Evolutionary conservation across 2,329 filamentous ascomycete species (phyloP), one percentile per base, ranked within the genome.

Genomic region (Ophiostoma perfectum): DNA sequence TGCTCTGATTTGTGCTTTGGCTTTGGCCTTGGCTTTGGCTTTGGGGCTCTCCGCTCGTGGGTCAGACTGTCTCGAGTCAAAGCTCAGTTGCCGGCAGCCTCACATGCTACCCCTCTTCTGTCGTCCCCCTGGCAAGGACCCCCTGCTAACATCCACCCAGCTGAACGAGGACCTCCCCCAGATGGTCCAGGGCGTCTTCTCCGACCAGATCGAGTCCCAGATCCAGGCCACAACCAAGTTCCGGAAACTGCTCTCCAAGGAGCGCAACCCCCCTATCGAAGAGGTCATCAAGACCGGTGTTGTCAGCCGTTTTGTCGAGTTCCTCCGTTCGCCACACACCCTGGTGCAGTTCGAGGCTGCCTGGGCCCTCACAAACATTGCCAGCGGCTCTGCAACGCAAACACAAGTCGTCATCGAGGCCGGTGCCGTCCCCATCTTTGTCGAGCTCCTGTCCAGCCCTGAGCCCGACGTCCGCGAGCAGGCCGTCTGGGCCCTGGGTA

Each of bases 251-350:
- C 84, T 99, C 41, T 97, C 93, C 73, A 99, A 99, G 83, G 95
- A 99, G 84, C 92, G 95, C 77, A 99, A 99, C 83, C 95, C 95
- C 64, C 95, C 95, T 63, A 99, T 99, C 78, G 95, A 99, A 83
- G 93, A 96, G 78, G 95, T 99, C 74, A 99, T 99, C 81, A 96
- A 98, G 86, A 98, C 95, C 70, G 95, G 95, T 76, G 95, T 99
- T 72, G 95, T 99, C 73, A 90, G 88, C 83, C 91, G 95, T 77
- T 99, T 99, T 77, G 95, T 99, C 80, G 93, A 97, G 80, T 99
- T 99, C 81, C 89, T 99, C 71, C 91, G 92, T 78, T 99, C 95
- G 68, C 95, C 95, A 72, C 95, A 99, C 81, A 98, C 95, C 45
- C 87, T 99, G 65, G 95, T 99, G 68, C 95, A 99, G 81, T 99